Conservation (phyloP, 768 basidiomycete species). For the Boletales sp. region DNA sequence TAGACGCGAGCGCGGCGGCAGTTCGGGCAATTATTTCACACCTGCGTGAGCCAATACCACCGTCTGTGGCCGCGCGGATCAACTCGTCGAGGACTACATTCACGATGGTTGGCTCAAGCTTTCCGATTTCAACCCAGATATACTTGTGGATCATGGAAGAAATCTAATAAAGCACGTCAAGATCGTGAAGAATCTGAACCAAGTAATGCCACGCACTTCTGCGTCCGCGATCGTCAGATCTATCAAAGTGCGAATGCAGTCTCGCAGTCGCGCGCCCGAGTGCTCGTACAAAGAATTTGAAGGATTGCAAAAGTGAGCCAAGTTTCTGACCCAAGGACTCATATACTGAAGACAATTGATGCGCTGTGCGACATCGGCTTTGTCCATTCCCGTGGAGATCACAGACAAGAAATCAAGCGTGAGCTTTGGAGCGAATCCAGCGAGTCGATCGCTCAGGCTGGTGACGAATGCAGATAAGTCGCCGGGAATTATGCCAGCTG, state of each 20-base stretch:
- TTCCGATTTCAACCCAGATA: constrained; percentile 76
- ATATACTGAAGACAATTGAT: constrained; percentile 78
- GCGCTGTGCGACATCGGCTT: constrained; percentile 45
- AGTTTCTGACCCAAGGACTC: constrained; percentile 85
- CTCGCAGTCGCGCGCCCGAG: constrained; percentile 71
- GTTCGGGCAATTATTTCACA: constrained; percentile 76
- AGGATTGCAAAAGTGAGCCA: constrained; percentile 67
- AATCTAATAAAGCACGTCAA: constrained; percentile 42
- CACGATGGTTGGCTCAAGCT: constrained; percentile 59
- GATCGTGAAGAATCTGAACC: background rate
- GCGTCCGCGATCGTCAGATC: constrained; percentile 69
- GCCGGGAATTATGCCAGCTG: constrained; percentile 70
- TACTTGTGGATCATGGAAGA: constrained; percentile 63
- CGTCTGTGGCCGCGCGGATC: constrained; percentile 78
- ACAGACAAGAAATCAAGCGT: constrained; percentile 90
- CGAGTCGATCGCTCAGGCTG: constrained; percentile 66
- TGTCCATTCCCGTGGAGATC: constrained; percentile 63
- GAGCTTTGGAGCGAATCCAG: constrained; percentile 72
- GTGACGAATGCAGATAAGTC: constrained; percentile 59
- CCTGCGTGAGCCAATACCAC: constrained; percentile 68
- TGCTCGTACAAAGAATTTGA: constrained; percentile 64
- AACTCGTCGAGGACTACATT: constrained; percentile 80
- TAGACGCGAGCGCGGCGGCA: constrained; percentile 69
- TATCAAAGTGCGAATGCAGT: constrained; percentile 75
- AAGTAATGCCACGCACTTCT: constrained; percentile 51